These are phyloP conservation scores for Alopecurus myosuroides DNA, from an alignment of 176 grass and related monocot species.

Conservation along the genomic window DNA sequence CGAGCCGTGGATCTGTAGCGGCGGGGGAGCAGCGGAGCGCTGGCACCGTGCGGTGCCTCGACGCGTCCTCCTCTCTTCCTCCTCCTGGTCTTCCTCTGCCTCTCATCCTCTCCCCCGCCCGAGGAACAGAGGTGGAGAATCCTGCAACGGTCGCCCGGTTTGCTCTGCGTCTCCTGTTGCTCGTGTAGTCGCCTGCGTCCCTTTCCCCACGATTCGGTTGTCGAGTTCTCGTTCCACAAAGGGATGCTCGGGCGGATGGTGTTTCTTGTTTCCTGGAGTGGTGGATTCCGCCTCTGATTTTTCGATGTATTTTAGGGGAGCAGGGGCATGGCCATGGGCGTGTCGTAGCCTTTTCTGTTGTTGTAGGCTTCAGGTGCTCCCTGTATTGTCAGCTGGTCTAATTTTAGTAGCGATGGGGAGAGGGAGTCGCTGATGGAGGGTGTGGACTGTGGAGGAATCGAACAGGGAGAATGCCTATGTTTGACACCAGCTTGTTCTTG, in stretches of 20 bases:
- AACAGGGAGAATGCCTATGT: conserved; percentile 53
- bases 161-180: neutral
- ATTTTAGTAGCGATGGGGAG: conserved; percentile 33
- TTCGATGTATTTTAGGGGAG: neutral
- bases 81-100: neutral
- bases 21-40: too few relatives aligned
- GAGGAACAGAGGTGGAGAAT: neutral
- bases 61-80: too few relatives aligned
- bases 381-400: conserved; percentile 25
- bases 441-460: conserved; percentile 54
- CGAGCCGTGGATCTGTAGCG: too few relatives aligned
- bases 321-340: neutral
- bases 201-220: neutral
- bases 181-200: neutral
- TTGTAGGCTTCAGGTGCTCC: conserved; percentile 19
- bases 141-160: conserved; percentile 10
- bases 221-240: neutral
- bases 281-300: neutral
- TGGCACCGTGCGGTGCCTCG: too few relatives aligned
- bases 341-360: neutral
- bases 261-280: neutral
- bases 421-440: conserved; percentile 45
- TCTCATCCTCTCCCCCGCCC: neutral
- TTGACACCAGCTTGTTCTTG: conserved; percentile 66
- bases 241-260: neutral